Base-by-base conservation (phyloP, 1,284 basidiomycete genomes). In the Ceratobasidium sp. region DNA sequence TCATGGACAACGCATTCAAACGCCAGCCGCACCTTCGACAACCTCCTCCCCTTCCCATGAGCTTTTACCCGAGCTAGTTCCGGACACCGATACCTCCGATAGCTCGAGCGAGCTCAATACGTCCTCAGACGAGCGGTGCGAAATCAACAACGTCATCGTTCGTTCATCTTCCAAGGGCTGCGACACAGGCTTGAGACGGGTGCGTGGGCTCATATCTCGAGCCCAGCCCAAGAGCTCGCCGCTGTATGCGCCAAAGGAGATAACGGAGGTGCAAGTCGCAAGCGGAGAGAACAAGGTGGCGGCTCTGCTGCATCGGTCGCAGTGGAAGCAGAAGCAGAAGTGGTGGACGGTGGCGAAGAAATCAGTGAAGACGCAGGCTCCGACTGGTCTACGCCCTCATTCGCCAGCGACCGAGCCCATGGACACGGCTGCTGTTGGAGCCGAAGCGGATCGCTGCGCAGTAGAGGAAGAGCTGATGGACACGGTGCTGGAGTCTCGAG, bases 321-420 rank as follows among this genome's bases (percentile, higher is more conserved):
- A 46, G 61, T 63, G 61, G 61, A 63, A 63, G 22, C 34, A 13
- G n/a, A 34, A 9, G 22, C 59, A 24, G 22, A n/a, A 41, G 5
- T 11, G 29, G 8, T 14, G 31, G 14, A 8, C 24, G 14, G 11
- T 5, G 13, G 7, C 41, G 29, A 51, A 51, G 49, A 51, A 24
- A 9, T 3, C 22, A 24, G 22, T 11, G 49, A 51, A 51, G 49
- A 51, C 22, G n/a, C 7, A 51, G 22, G 49, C 46, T 14, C 46
- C 46, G 46, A 48, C 16, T 48, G 46, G 6, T 19, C 16, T 19
- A 19, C 43, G 43, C 43, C 43, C 43, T n/a, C 5, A 13, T 13
- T 48, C 16, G 16, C 46, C 46, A 6, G n/a, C 19, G 43, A 4
- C 14, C 43, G 43, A 19, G 43, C 43, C 43, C 4, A 46, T 46